phyloP scores from a whole-genome alignment of 805 yeast species.

The Naumovozyma dairenensis region DNA sequence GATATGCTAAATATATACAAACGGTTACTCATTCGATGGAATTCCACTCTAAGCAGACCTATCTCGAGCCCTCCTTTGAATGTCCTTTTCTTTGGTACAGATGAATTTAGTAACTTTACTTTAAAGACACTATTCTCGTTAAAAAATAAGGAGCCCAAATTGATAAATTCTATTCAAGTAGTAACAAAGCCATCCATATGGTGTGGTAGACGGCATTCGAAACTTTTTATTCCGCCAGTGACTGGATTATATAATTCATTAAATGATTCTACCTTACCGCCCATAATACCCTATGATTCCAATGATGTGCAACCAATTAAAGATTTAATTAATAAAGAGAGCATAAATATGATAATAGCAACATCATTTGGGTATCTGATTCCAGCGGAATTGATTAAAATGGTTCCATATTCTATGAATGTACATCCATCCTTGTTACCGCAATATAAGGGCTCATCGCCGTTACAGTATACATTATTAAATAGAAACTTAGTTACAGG shows the following conservation, averaged over 20 bases:
- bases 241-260: slow-evolving; percentile 30
- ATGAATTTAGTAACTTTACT: slow-evolving; percentile 52
- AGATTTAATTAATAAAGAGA: slow-evolving; percentile 12
- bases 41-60: too few species aligned
- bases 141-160: slow-evolving; percentile 7
- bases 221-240: slow-evolving; percentile 44
- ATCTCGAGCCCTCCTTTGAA: too few species aligned
- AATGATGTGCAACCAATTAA: slow-evolving; percentile 10
- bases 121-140: slow-evolving; percentile 32
- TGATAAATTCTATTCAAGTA: slow-evolving; percentile 39
- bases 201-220: slow-evolving; percentile 47
- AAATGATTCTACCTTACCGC: slow-evolving; percentile 20
- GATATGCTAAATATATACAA: too few species aligned
- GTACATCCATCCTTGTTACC: slow-evolving; percentile 92
- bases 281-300: slow-evolving; percentile 20
- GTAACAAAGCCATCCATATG: slow-evolving; percentile 55
- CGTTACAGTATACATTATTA: slow-evolving; percentile 70
- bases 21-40: too few species aligned
- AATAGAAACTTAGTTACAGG: slow-evolving; percentile 60
- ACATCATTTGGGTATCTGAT: slow-evolving; percentile 84
- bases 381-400: slow-evolving; percentile 46
- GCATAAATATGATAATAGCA: slow-evolving; percentile 66
- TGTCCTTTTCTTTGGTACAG: slow-evolving; percentile 73
- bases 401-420: slow-evolving; percentile 56
- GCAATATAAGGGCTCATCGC: slow-evolving; percentile 76